Conservation (phyloP, 306 rosid genomes). For the Acacia crassicarpa region DNA sequence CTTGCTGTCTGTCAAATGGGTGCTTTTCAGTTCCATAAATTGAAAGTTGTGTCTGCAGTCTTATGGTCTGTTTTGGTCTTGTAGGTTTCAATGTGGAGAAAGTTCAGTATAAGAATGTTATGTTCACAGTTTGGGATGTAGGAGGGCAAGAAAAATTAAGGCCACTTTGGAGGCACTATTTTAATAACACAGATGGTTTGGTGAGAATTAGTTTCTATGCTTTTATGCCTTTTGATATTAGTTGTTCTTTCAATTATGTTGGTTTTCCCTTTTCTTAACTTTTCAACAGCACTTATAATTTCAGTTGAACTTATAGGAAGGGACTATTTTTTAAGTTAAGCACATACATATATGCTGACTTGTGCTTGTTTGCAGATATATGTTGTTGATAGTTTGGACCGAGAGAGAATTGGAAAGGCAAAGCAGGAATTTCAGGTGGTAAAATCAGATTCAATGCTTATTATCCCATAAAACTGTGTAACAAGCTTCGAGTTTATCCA, state of each 20-base stretch:
- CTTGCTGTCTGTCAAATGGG: not conserved
- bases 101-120: constrained; percentile 95
- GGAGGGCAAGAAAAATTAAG: constrained; percentile 97
- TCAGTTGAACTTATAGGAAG: not conserved
- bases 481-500: constrained; percentile 28
- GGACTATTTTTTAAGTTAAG: not conserved
- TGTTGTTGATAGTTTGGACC: constrained; percentile 90
- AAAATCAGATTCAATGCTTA: constrained; percentile 23
- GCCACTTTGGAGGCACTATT: constrained; percentile 99
- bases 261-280: constrained; percentile 18
- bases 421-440: constrained; percentile 92
- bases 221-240: constrained; percentile 7
- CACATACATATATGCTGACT: constrained; percentile 2
- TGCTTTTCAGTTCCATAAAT: constrained; percentile 15
- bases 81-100: constrained; percentile 97
- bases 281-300: not conserved
- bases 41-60: constrained; percentile 20
- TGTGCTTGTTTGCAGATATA: constrained; percentile 64
- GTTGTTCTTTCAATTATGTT: constrained; percentile 1
- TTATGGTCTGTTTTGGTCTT: constrained; percentile 12
- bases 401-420: constrained; percentile 90
- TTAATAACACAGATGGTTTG: constrained; percentile 90
- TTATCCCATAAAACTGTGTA: constrained; percentile 8
- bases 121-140: constrained; percentile 98
- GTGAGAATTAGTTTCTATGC: constrained; percentile 42